Conservation (phyloP, 768 basidiomycete species). For the Fomitopsis pulvina region DNA sequence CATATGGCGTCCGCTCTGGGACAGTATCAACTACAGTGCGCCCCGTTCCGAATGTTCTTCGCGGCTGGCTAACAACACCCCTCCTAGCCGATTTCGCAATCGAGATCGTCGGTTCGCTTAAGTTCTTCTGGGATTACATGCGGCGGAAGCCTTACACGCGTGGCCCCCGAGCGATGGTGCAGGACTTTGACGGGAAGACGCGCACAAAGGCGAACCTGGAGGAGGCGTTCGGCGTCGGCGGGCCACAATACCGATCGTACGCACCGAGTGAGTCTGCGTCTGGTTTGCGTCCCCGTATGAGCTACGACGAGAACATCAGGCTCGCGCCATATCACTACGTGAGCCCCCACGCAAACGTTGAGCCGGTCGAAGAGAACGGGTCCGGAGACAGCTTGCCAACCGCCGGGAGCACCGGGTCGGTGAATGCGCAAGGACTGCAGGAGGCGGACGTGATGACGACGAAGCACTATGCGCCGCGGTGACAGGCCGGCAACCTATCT, state of each 20-base stretch:
- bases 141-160: constrained; percentile 25
- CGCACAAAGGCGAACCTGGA: constrained; percentile 27
- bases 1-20: constrained; percentile 67
- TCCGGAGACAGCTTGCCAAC: background rate
- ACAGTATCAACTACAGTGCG: constrained; percentile 42
- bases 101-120: constrained; percentile 60
- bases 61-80: background rate
- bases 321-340: constrained; percentile 31
- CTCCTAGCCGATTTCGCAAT: constrained; percentile 51
- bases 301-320: constrained; percentile 36
- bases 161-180: constrained; percentile 17
- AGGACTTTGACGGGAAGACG: constrained; percentile 19
- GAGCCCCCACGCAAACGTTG: background rate
- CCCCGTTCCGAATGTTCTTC: background rate
- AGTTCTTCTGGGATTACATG: constrained; percentile 47
- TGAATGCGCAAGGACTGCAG: background rate
- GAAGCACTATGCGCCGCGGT: background rate
- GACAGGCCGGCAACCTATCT: background rate
- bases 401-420: background rate
- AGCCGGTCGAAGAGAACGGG: background rate
- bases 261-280: constrained; percentile 1
- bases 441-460: background rate
- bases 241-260: background rate
- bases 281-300: constrained; percentile 14
- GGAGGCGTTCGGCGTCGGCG: constrained; percentile 32